A percentile compares a stretch with the other conserved stretches of the same genome.
These are phyloP conservation scores for Blastobotrys mokoenaii DNA, from an alignment of 805 yeast genomes.

Conservation along the genomic window DNA sequence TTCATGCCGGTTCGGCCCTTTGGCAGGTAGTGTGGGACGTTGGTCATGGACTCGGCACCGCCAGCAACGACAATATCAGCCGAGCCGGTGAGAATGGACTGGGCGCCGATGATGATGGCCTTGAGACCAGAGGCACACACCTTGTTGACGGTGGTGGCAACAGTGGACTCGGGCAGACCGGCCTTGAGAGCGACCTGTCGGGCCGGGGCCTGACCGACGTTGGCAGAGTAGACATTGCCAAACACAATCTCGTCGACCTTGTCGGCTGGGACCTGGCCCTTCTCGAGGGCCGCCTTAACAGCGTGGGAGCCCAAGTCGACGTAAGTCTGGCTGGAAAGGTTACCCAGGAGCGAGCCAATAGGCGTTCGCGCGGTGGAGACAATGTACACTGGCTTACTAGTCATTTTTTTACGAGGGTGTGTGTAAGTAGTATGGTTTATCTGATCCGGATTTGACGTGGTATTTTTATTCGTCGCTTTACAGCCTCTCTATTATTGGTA, in stretches of 20 bases:
- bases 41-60: constrained; percentile 97
- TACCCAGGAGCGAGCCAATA: constrained; percentile 88
- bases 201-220: constrained; percentile 96
- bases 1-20: constrained; percentile 80
- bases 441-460: not conserved
- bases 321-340: constrained; percentile 62
- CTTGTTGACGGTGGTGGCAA: constrained; percentile 89
- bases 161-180: constrained; percentile 70
- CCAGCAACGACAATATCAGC: constrained; percentile 95
- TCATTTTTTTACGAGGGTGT: not conserved
- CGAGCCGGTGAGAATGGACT: constrained; percentile 75
- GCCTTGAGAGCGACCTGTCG: constrained; percentile 93
- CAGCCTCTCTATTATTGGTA: too few species aligned
- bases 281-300: constrained; percentile 76
- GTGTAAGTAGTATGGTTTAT: too few species aligned
- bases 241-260: constrained; percentile 84
- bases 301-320: constrained; percentile 90
- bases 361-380: constrained; percentile 93
- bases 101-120: constrained; percentile 84
- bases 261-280: constrained; percentile 54
- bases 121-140: constrained; percentile 97
- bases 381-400: constrained; percentile 53
- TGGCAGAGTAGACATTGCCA: constrained; percentile 90
- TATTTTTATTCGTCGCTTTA: too few species aligned
- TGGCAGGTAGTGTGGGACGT: constrained; percentile 87